Evolutionary conservation across 257 asterid species (phyloP).

Genomic region (Mitragyna speciosa): DNA sequence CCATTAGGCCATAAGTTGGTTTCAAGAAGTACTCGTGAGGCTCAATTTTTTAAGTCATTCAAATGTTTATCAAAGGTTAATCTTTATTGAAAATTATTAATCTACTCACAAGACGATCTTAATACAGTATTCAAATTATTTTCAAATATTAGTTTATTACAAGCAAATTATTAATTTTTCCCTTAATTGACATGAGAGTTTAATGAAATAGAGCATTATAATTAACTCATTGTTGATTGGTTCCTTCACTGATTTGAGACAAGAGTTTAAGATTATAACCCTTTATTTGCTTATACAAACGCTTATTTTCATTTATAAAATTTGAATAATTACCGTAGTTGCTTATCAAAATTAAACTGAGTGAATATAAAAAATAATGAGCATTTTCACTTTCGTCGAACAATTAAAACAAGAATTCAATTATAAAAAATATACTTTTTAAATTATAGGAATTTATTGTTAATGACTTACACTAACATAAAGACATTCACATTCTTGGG

Average conservation of each 20-base stretch:
- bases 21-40: not conserved
- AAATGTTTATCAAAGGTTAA: not conserved
- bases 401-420: not conserved
- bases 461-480: not conserved
- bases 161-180: not conserved
- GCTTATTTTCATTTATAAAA: not conserved
- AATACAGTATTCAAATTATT: not conserved
- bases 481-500: not conserved
- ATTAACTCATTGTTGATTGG: not conserved
- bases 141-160: not conserved
- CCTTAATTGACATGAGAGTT: not conserved
- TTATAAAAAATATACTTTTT: not conserved
- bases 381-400: not conserved
- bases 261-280: not conserved
- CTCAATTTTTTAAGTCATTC: not conserved
- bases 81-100: not conserved
- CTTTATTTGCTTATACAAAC: not conserved
- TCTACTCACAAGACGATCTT: not conserved
- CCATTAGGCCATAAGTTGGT: not conserved
- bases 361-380: not conserved
- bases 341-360: no score
- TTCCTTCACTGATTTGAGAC: not conserved
- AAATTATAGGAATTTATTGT: not conserved
- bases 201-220: not conserved
- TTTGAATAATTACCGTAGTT: not conserved